Evolutionary conservation across 1,284 basidiomycete genomes (phyloP).

Genomic region (Pseudozyma sp.): DNA sequence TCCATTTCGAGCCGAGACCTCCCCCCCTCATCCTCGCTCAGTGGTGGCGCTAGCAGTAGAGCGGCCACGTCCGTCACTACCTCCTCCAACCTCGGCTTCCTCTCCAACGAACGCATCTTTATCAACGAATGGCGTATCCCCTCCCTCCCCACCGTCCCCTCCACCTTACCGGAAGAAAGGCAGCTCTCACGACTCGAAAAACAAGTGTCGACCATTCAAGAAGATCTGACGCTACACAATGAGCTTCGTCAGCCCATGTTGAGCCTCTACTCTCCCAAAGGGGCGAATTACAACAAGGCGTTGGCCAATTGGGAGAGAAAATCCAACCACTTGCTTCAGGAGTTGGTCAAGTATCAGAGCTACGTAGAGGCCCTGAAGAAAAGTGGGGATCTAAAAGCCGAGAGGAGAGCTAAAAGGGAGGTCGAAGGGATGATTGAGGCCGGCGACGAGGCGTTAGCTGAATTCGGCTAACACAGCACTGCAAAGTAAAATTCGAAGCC

Average conservation of each 20-base stretch:
- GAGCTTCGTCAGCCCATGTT: constrained; percentile 85
- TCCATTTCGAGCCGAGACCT: neutral
- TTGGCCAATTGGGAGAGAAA: constrained; percentile 91
- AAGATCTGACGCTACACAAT: constrained; percentile 85
- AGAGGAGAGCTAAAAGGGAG: constrained; percentile 43
- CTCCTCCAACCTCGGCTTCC: constrained; percentile 9
- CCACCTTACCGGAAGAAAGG: constrained; percentile 87
- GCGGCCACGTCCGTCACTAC: constrained; percentile 16
- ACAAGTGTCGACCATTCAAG: constrained; percentile 74
- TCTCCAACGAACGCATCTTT: constrained; percentile 75
- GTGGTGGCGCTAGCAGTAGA: neutral
- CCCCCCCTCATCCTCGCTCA: neutral
- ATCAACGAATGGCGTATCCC: constrained; percentile 96
- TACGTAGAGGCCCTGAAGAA: constrained; percentile 83
- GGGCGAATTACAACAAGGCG: constrained; percentile 81
- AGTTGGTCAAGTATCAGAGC: constrained; percentile 95
- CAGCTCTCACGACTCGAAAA: constrained; percentile 71
- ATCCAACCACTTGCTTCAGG: constrained; percentile 85
- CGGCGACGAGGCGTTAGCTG: constrained; percentile 31
- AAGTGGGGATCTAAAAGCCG: constrained; percentile 39
- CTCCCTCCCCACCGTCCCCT: constrained; percentile 82
- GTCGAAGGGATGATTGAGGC: constrained; percentile 48
- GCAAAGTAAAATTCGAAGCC: too few species aligned
- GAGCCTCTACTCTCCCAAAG: constrained; percentile 79
- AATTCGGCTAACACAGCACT: constrained; percentile 1